These are phyloP conservation scores for Cryptococcus jaspeensis DNA, from an alignment of 1,284 basidiomycete species.

Conservation along the genomic window DNA sequence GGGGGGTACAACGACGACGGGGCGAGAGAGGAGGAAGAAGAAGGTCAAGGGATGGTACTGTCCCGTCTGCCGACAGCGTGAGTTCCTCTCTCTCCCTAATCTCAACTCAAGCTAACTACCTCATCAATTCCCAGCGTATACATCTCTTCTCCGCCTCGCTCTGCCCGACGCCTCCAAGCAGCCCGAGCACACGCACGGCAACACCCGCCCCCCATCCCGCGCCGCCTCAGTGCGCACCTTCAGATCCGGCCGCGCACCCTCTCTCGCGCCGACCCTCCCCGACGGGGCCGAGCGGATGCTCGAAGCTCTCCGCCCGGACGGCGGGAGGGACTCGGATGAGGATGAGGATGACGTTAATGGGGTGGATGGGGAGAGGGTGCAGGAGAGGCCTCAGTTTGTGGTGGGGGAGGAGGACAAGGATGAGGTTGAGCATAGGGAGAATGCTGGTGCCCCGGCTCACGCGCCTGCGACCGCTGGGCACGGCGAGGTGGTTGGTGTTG, in stretches of 20 bases:
- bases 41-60: conserved; percentile 95
- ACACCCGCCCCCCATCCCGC: conserved; percentile 14
- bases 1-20: conserved; percentile 44
- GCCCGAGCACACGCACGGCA: conserved; percentile 8
- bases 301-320: conserved; percentile 29
- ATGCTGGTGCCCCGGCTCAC: neutral
- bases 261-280: conserved; percentile 47
- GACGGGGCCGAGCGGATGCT: conserved; percentile 51
- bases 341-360: neutral
- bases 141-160: conserved; percentile 77
- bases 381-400: neutral
- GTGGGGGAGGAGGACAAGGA: neutral
- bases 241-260: conserved; percentile 28
- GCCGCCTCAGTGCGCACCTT: conserved; percentile 25
- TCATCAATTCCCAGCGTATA: conserved; percentile 63
- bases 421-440: neutral
- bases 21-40: conserved; percentile 65
- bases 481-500: neutral
- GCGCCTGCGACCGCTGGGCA: neutral
- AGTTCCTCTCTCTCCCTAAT: conserved; percentile 37
- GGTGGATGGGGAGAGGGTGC: neutral
- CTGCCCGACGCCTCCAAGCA: conserved; percentile 61
- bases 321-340: neutral
- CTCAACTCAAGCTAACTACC: neutral
- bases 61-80: conserved; percentile 84